Conservation (phyloP, 2,329 filamentous ascomycete species). For the Ophiocordyceps robertsii region DNA sequence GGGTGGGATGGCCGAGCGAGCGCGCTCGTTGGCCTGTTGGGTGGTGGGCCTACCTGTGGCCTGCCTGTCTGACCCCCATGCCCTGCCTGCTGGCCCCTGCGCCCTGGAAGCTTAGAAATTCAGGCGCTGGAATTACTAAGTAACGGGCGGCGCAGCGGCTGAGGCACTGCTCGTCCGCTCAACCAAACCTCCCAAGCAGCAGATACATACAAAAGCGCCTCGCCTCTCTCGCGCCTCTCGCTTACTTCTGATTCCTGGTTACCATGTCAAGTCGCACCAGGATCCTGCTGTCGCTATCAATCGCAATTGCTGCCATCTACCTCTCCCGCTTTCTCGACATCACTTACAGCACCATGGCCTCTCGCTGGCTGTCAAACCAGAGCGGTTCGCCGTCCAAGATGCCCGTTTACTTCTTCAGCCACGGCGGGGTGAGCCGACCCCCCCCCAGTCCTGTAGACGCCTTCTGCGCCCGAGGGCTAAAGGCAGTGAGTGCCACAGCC, state of each 20-base stretch:
- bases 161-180: no score
- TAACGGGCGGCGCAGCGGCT: no score
- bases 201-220: no score
- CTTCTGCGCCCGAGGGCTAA: background rate
- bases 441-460: background rate
- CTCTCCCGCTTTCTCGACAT: background rate
- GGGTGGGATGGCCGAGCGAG: no score
- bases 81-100: no score
- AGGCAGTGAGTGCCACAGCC: conserved; percentile 27
- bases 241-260: background rate
- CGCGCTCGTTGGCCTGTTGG: no score
- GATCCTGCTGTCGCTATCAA: background rate
- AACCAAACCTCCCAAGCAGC: no score
- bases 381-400: conserved; percentile 3
- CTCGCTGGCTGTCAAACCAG: background rate
- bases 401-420: conserved; percentile 36
- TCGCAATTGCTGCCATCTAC: background rate
- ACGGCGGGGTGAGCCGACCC: conserved; percentile 27
- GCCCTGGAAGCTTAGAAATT: no score
- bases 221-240: no score
- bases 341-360: background rate
- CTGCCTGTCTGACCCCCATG: no score
- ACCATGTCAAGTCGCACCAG: background rate
- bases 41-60: no score
- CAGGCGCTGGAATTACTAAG: no score